A percentile compares a stretch with the other conserved stretches of the same genome.
Conservation (phyloP, 768 basidiomycete genomes). For the Pleurotus tuber-regium region DNA sequence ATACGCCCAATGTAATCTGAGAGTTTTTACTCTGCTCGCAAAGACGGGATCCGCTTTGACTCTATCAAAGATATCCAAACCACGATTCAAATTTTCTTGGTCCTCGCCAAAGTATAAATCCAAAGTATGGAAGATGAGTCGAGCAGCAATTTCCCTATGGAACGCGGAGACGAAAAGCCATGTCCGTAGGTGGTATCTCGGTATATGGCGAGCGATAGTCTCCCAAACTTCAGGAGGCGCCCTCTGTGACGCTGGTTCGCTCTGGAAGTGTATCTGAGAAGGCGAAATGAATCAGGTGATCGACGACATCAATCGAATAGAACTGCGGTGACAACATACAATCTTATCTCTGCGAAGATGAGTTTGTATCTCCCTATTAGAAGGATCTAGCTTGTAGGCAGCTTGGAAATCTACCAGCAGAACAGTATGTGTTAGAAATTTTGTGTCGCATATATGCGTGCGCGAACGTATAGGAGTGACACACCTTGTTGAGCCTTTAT, state of each 20-base stretch:
- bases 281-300: background rate
- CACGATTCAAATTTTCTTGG: slow-evolving; percentile 55
- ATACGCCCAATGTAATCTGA: slow-evolving; percentile 67
- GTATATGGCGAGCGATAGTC: slow-evolving; percentile 57
- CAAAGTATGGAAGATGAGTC: slow-evolving; percentile 63
- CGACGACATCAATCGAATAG: slow-evolving; percentile 11
- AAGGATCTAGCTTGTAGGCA: slow-evolving; percentile 57
- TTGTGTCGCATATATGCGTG: background rate
- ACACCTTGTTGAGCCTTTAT: slow-evolving; percentile 59
- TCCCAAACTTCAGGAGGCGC: slow-evolving; percentile 70
- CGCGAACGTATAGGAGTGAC: slow-evolving; percentile 15
- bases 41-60: slow-evolving; percentile 62
- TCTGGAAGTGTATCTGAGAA: slow-evolving; percentile 47
- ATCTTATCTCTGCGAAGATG: slow-evolving; percentile 46
- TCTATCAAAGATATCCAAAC: slow-evolving; percentile 65
- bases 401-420: slow-evolving; percentile 54
- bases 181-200: slow-evolving; percentile 64
- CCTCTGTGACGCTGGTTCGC: slow-evolving; percentile 58
- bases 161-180: slow-evolving; percentile 67
- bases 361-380: slow-evolving; percentile 52
- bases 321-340: slow-evolving; percentile 29
- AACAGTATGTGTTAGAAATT: too few relatives aligned
- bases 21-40: slow-evolving; percentile 54
- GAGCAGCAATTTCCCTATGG: slow-evolving; percentile 62
- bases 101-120: slow-evolving; percentile 71